Base-by-base conservation (phyloP, 75 land plant species). In the Gnetum montanum region DNA sequence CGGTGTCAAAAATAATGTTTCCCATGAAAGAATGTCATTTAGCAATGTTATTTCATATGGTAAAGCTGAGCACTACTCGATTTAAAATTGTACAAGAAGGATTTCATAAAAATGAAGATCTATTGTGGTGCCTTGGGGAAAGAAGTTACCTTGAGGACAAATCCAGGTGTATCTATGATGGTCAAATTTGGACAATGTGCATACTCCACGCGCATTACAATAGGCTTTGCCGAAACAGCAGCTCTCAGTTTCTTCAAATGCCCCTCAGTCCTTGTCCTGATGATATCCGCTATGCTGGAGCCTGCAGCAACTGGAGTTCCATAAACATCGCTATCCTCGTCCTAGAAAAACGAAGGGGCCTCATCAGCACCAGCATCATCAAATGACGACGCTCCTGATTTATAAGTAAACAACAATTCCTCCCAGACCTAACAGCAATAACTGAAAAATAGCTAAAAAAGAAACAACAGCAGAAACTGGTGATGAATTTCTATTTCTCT, bases 101-200 rank as follows among this genome's bases (percentile, higher is more conserved):
- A n/a, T n/a, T n/a, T n/a, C n/a, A n/a, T n/a, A n/a, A n/a, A n/a
- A n/a, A n/a, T n/a, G n/a, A n/a, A n/a, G n/a, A n/a, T n/a, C n/a
- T n/a, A n/a, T n/a, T n/a, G n/a, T n/a, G n/a, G n/a, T n/a, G n/a
- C n/a, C n/a, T n/a, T n/a, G n/a, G n/a, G n/a, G n/a, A n/a, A n/a
- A n/a, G n/a, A n/a, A n/a, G n/a, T n/a, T n/a, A n/a, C 97, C 90
- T 93, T 93, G 35, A 93, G 80, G 62, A 89, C 82, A 62, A 93
- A 93, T 3, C 98, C 98, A 6, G 98, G 98, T 16, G 98, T 85
- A 51, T 93, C 98, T 36, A 93, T 90, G 37, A 89, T 83, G 56
- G 96, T 93, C 60, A 93, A 82, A 58, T 93, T 93, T 20, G 98
- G 89, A 46, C 98, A 88, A 63, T 81, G 82, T 12, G 98, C 98